Evolutionary conservation across 2,329 filamentous ascomycete genomes (phyloP).

Genomic region (Colletotrichum chlorophyti): DNA sequence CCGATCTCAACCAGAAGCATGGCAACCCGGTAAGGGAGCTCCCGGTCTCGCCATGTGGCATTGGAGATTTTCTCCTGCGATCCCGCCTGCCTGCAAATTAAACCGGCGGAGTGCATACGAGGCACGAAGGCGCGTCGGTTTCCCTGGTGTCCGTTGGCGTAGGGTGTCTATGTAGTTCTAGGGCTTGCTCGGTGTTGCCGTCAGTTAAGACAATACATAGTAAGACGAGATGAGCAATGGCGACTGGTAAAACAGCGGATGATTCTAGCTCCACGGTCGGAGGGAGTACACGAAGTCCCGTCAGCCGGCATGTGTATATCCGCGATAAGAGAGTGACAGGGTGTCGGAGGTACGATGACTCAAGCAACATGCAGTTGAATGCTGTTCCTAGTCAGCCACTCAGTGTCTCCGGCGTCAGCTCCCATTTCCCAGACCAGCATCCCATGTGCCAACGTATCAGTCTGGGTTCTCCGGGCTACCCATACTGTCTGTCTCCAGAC

Average conservation of each 20-base stretch:
- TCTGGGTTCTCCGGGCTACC: neutral
- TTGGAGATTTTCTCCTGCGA: constrained; percentile 5
- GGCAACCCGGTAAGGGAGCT: constrained; percentile 8
- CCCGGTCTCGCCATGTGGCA: constrained; percentile 23
- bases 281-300: too few relatives aligned
- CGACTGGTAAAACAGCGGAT: neutral
- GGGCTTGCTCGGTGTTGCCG: constrained; percentile 11
- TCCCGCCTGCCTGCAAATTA: constrained; percentile 6
- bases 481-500: constrained; percentile 6
- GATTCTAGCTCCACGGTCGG: too few relatives aligned
- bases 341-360: constrained; percentile 2
- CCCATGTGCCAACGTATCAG: constrained; percentile 22
- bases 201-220: neutral
- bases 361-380: neutral
- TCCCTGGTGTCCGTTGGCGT: neutral
- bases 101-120: neutral
- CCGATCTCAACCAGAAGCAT: constrained; percentile 8
- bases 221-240: neutral
- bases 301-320: neutral
- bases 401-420: constrained; percentile 3
- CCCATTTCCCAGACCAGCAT: constrained; percentile 10
- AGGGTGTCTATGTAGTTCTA: neutral
- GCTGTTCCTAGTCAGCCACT: neutral
- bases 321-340: neutral
- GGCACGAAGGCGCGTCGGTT: neutral